Conservation (phyloP, 352 stramenopile species). For the Phytophthora ramorum region DNA sequence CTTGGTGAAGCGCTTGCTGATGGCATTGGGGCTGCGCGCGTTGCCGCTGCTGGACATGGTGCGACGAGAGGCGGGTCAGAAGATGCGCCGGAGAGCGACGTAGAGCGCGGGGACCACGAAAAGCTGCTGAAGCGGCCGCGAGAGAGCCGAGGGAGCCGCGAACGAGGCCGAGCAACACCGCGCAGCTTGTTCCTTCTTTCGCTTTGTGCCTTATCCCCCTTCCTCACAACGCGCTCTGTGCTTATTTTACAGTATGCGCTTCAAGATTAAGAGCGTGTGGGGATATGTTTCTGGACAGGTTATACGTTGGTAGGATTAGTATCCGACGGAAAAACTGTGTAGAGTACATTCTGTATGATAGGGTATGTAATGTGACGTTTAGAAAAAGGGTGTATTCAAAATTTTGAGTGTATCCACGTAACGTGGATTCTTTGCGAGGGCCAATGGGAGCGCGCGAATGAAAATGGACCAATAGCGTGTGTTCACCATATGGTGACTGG, state of each 20-base stretch:
- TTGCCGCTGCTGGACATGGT: conserved; percentile 21
- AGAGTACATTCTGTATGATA: not conserved
- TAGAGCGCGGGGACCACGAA: not conserved
- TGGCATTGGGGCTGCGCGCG: conserved; percentile 40
- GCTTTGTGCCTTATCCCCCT: conserved; percentile 29
- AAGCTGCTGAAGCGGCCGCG: not conserved
- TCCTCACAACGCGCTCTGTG: conserved; percentile 22
- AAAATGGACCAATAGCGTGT: not conserved
- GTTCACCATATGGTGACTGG: conserved; percentile 23
- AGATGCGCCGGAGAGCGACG: not conserved
- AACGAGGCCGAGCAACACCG: not conserved
- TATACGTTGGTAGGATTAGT: no score
- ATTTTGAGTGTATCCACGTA: conserved; percentile 25
- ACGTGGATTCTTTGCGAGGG: conserved; percentile 20
- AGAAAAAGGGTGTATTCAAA: conserved; percentile 2
- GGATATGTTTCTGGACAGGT: not conserved
- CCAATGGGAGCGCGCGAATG: conserved; percentile 2
- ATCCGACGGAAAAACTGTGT: not conserved
- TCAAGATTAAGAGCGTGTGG: no score
- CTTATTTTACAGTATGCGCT: conserved; percentile 13
- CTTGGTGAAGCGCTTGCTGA: conserved; percentile 78
- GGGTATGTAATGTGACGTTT: not conserved
- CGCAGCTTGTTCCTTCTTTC: conserved; percentile 23
- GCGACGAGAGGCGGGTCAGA: not conserved
- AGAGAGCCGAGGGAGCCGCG: not conserved